These are phyloP conservation scores for Rhodotorula graminis DNA, from an alignment of 768 basidiomycete genomes.

Conservation along the genomic window DNA sequence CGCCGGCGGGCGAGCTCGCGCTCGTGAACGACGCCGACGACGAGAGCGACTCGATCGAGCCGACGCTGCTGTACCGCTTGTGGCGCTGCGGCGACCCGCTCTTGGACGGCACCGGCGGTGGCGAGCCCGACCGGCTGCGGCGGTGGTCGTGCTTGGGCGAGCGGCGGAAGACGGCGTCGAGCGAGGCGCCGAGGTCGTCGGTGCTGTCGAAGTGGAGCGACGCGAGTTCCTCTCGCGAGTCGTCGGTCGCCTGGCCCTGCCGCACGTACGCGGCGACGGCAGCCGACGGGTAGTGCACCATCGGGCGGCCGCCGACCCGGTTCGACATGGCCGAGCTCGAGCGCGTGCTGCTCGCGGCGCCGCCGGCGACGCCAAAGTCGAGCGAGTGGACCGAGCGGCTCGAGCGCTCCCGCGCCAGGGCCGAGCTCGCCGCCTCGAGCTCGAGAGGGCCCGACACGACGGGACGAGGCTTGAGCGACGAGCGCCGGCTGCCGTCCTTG, in stretches of 20 bases:
- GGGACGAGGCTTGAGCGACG: conserved; percentile 9
- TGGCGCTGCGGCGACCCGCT: background rate
- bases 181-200: background rate
- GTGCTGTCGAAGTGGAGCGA: conserved; percentile 1
- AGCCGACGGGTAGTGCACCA: background rate
- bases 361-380: background rate
- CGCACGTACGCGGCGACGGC: background rate
- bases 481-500: background rate
- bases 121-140: background rate
- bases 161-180: background rate
- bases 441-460: conserved; percentile 30
- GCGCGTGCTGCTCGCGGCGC: background rate
- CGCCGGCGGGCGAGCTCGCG: background rate
- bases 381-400: background rate
- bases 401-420: background rate
- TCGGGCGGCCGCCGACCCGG: background rate
- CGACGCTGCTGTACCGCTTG: background rate
- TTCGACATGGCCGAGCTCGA: background rate
- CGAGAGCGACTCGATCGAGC: background rate
- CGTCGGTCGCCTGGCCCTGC: background rate
- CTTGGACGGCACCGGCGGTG: background rate
- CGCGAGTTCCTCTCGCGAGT: background rate
- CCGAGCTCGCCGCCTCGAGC: conserved; percentile 3
- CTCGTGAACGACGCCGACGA: background rate
- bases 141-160: background rate